Evolutionary conservation across 2,329 filamentous ascomycete genomes (phyloP).

Genomic region (Alternaria gaisen): DNA sequence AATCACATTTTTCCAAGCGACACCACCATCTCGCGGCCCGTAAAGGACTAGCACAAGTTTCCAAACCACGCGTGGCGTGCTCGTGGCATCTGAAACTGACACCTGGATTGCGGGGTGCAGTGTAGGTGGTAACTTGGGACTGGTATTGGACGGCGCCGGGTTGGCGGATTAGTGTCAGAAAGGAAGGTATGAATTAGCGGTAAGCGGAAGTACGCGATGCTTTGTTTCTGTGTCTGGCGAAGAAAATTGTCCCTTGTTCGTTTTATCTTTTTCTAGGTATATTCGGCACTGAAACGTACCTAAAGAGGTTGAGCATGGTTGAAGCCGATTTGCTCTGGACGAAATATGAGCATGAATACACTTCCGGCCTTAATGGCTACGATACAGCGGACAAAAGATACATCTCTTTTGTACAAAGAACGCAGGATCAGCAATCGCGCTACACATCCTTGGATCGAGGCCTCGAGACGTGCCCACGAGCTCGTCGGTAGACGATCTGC

Average conservation of each 20-base stretch:
- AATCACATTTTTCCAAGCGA: constrained; percentile 23
- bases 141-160: constrained; percentile 15
- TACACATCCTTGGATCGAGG: constrained; percentile 4
- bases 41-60: constrained; percentile 21
- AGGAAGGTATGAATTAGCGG: constrained; percentile 11
- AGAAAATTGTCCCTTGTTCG: background rate
- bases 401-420: background rate
- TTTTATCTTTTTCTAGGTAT: background rate
- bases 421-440: background rate
- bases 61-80: constrained; percentile 29
- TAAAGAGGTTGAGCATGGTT: no score
- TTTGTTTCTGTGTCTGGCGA: background rate
- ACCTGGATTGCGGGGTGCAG: constrained; percentile 4
- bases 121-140: constrained; percentile 4
- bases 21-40: constrained; percentile 28
- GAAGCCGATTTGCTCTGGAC: background rate
- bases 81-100: constrained; percentile 25
- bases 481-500: background rate
- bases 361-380: background rate
- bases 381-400: background rate
- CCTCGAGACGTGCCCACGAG: constrained; percentile 7
- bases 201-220: constrained; percentile 11
- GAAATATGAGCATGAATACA: background rate
- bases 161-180: constrained; percentile 5
- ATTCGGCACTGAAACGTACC: background rate